Conservation (phyloP, 768 basidiomycete genomes). For the Trichaptum fuscoviolaceum region DNA sequence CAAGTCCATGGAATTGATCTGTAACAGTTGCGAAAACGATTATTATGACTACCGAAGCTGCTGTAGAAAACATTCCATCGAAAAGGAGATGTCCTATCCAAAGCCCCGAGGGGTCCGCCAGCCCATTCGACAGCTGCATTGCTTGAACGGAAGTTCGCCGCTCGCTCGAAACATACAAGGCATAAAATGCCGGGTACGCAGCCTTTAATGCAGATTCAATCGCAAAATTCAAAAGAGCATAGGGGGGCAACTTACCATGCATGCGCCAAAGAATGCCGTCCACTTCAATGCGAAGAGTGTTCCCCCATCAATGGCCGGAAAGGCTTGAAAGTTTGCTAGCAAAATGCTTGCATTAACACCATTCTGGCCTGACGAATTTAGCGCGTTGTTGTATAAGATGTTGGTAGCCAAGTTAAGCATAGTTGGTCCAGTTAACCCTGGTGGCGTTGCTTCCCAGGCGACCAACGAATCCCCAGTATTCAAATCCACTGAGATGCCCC, state of each 20-base stretch:
- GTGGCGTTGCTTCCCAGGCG: conserved; percentile 67
- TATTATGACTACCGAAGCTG: conserved; percentile 58
- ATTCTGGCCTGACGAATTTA: conserved; percentile 44
- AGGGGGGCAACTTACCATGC: conserved; percentile 46
- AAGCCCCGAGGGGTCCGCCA: conserved; percentile 61
- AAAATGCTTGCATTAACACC: conserved; percentile 45
- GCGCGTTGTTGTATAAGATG: conserved; percentile 55
- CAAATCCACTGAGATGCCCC: conserved; percentile 62
- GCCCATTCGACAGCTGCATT: conserved; percentile 77
- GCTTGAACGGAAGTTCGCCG: conserved; percentile 65
- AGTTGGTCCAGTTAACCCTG: conserved; percentile 51
- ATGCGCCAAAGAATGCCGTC: conserved; percentile 68
- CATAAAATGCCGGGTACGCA: conserved; percentile 78
- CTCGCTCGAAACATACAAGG: conserved; percentile 71
- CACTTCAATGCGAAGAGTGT: conserved; percentile 65
- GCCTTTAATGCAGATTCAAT: conserved; percentile 35
- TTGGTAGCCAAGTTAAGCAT: conserved; percentile 69
- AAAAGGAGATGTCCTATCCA: conserved; percentile 80
- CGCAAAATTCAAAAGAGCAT: conserved; percentile 6
- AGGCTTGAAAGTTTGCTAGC: conserved; percentile 46
- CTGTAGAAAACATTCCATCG: conserved; percentile 54
- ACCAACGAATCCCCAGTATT: conserved; percentile 46
- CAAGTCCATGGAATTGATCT: conserved; percentile 64
- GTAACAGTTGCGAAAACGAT: conserved; percentile 54
- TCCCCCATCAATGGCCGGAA: conserved; percentile 51